Evolutionary conservation across 768 basidiomycete species (phyloP), one percentile per base, ranked within the genome.

Genomic region (Podaxis rugospora): DNA sequence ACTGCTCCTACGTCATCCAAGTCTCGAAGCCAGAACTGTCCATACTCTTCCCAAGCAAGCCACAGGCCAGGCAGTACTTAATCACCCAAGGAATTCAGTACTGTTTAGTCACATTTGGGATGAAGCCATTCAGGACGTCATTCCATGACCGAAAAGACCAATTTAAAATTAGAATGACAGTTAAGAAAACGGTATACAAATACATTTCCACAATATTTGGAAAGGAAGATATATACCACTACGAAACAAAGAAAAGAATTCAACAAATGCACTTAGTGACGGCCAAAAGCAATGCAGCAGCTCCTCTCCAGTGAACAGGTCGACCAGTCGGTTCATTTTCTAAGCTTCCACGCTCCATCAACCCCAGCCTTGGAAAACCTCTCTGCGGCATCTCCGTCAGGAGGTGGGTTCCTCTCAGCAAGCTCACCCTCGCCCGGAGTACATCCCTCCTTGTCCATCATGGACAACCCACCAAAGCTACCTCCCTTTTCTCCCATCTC

Each of bases 351-450:
- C 56, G 78, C 78, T 54, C 75, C 74, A 63, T 77, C 69, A 35
- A 81, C 67, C 46, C 80, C 84, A 61, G 75, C 72, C 68, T 75
- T 80, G 50, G 78, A 77, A 72, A 76, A 80, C 63, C 72, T 73
- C 68, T 78, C 76, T 18, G 77, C 80, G 54, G 72, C 75, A 21
- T 66, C 74, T 32, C 74, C 73, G 59, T 80, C 76, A 14, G 80
- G 80, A 44, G 73, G 79, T 2, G 80, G 78, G 65, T 83, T 84
- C 63, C 79, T 71, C 49, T 78, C 77, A 13, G 71, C 74, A 25
- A 82, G 76, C 57, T 66, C 65, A 36, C 74, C 74, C 59, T 74
- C 65, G 54, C 77, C 79, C 13, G 68, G 64, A 23, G 68, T 64
- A 23, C 78, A 78, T 46, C 76, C 72, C 58, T 67, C 64, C 68